phyloP scores from a whole-genome alignment of 257 asterid genomes.

The Solanum medicagineum region DNA sequence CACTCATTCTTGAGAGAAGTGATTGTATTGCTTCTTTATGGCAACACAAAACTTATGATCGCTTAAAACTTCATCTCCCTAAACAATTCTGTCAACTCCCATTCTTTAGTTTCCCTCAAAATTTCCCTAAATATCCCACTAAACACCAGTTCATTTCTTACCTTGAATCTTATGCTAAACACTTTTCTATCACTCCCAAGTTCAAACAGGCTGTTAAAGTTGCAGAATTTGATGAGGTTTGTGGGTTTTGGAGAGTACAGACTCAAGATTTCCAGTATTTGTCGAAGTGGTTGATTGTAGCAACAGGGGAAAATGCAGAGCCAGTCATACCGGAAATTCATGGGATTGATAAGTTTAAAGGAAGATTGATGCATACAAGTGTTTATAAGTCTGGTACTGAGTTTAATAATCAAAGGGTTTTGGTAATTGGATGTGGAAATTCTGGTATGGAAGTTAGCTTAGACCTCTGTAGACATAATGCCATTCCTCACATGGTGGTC shows the following conservation, averaged over 20 bases:
- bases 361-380: slow-evolving; percentile 53
- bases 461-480: slow-evolving; percentile 59
- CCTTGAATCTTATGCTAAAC: slow-evolving; percentile 50
- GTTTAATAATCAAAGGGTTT: slow-evolving; percentile 31
- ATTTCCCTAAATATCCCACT: slow-evolving; percentile 68
- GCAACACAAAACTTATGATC: slow-evolving; percentile 65
- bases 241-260: slow-evolving; percentile 44
- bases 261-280: slow-evolving; percentile 23
- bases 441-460: slow-evolving; percentile 96
- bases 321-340: slow-evolving; percentile 50
- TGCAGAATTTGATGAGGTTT: slow-evolving; percentile 27
- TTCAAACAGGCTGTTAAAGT: slow-evolving; percentile 33
- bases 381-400: slow-evolving; percentile 49
- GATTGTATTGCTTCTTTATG: slow-evolving; percentile 77
- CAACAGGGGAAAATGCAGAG: slow-evolving; percentile 88
- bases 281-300: slow-evolving; percentile 57
- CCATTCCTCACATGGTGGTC: slow-evolving; percentile 68
- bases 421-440: slow-evolving; percentile 84
- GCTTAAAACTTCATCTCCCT: slow-evolving; percentile 83
- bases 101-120: slow-evolving; percentile 31
- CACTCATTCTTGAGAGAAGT: slow-evolving; percentile 58
- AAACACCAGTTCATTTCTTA: slow-evolving; percentile 59
- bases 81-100: slow-evolving; percentile 72
- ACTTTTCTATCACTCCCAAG: slow-evolving; percentile 34
- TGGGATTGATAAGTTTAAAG: slow-evolving; percentile 45